phyloP scores from a whole-genome alignment of 2,329 filamentous ascomycete genomes.

The Pseudogymnoascus sp. region DNA sequence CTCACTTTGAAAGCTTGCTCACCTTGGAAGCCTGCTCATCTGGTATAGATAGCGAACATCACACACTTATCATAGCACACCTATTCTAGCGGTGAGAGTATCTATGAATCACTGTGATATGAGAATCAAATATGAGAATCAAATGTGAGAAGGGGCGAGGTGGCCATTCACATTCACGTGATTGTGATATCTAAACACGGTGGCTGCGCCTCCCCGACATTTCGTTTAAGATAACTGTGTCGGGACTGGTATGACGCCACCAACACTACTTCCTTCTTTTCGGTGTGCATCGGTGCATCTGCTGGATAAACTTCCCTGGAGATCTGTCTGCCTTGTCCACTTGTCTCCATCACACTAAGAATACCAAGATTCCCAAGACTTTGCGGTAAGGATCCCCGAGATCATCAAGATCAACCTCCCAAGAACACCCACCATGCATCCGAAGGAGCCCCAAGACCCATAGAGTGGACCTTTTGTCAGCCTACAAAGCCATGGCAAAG shows the following conservation, averaged over 20 bases:
- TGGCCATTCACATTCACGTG: background rate
- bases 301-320: background rate
- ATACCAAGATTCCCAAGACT: background rate
- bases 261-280: background rate
- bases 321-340: background rate
- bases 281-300: background rate
- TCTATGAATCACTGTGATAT: background rate
- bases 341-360: background rate
- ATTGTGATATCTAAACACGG: background rate
- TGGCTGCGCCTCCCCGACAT: background rate
- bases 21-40: background rate
- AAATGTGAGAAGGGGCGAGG: background rate
- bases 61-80: background rate
- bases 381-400: background rate
- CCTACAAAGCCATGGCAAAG: background rate
- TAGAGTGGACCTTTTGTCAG: background rate
- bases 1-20: background rate
- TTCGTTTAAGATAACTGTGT: background rate
- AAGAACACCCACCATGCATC: background rate
- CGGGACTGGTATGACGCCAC: background rate
- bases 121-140: background rate
- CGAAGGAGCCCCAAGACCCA: background rate
- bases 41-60: background rate
- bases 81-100: background rate
- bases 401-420: background rate